Base-by-base conservation (phyloP, 768 basidiomycete species). In the Jaapia argillacea region DNA sequence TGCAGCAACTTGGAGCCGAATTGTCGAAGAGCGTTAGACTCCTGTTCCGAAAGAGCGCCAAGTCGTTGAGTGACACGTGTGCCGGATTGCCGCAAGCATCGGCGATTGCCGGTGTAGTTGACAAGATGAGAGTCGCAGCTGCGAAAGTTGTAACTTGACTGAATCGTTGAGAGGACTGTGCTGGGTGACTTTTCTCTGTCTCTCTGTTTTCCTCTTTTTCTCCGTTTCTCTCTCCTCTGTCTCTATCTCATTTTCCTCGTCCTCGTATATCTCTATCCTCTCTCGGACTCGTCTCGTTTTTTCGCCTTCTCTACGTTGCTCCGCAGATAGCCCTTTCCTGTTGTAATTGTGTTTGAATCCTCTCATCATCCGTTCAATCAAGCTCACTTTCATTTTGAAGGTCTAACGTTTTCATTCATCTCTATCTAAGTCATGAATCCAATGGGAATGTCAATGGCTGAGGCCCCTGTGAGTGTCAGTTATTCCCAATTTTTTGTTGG, bases 391-490 rank as follows among this genome's bases (percentile, higher is more conserved):
- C 44, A 13, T 43, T 45, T 45, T 40, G 40, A 36, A 31, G 43
- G 48, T 49, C 53, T 56, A 53, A 54, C 54, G 50, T 49, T 51
- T 51, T 54, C 56, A 46, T 10, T 54, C 51, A 53, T 58, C 53
- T 54, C 28, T 33, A 16, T 33, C 16, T 56, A 59, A 56, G 52
- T 58, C 72, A 74, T 74, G 74, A 83, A 72, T 66, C 49, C 50
- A 33, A 33, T 33, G 28, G 28, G 28, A 36, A 80, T 85, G 74
- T 68, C 71, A 57, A 58, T 75, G 40, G 81, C 83, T 55, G 85
- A 88, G 67, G 82, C 85, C 60, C 80, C 83, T 62, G 84, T 87
- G 65, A 55, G 80, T 72, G 41, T 39, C 28, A 10, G 16, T 24
- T 45, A 27, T 16, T 42, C 45, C 21, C 44, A 49, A 52, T 52